Percentiles rank a stretch among this genome's conserved stretches.
phyloP scores from a whole-genome alignment of 2,329 filamentous ascomycete species.

The Aspergillus fumigatiaffinis region DNA sequence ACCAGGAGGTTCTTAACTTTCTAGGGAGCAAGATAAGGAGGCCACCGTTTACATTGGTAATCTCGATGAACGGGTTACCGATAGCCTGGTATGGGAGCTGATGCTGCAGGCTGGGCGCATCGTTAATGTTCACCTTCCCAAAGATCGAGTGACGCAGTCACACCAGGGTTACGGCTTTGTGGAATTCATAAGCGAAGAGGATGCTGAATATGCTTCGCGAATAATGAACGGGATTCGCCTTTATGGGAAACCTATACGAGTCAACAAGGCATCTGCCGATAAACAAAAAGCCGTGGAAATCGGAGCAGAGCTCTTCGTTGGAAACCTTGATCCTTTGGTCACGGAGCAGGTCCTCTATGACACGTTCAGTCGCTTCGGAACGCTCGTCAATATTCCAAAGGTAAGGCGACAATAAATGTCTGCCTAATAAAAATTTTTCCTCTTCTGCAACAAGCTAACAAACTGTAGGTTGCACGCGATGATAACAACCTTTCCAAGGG shows the following conservation, averaged over 20 bases:
- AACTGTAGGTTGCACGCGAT: slow-evolving; percentile 66
- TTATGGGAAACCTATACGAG: slow-evolving; percentile 89
- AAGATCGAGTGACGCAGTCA: slow-evolving; percentile 93
- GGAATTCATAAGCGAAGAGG: slow-evolving; percentile 91
- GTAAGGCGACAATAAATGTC: slow-evolving; percentile 41
- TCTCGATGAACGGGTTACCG: slow-evolving; percentile 91
- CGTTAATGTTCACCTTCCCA: slow-evolving; percentile 95
- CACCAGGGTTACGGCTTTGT: slow-evolving; percentile 99
- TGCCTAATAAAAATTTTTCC: neutral
- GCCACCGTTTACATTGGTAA: slow-evolving; percentile 98
- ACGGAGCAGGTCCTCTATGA: slow-evolving; percentile 96
- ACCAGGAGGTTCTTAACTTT: slow-evolving; percentile 18
- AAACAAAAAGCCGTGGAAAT: slow-evolving; percentile 92
- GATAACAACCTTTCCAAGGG: slow-evolving; percentile 86
- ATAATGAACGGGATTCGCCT: slow-evolving; percentile 95
- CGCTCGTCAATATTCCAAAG: slow-evolving; percentile 79
- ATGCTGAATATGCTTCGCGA: slow-evolving; percentile 93
- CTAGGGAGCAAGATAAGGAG: slow-evolving; percentile 95
- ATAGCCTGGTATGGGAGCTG: slow-evolving; percentile 90
- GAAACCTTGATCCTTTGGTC: slow-evolving; percentile 89
- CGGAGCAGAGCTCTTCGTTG: slow-evolving; percentile 93
- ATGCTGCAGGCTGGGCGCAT: slow-evolving; percentile 98
- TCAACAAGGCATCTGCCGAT: slow-evolving; percentile 91
- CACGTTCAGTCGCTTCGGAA: slow-evolving; percentile 88
- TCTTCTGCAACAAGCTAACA: slow-evolving; percentile 21